Base-by-base conservation (phyloP, 2,329 filamentous ascomycete species). In the Pseudonectria foliicola region DNA sequence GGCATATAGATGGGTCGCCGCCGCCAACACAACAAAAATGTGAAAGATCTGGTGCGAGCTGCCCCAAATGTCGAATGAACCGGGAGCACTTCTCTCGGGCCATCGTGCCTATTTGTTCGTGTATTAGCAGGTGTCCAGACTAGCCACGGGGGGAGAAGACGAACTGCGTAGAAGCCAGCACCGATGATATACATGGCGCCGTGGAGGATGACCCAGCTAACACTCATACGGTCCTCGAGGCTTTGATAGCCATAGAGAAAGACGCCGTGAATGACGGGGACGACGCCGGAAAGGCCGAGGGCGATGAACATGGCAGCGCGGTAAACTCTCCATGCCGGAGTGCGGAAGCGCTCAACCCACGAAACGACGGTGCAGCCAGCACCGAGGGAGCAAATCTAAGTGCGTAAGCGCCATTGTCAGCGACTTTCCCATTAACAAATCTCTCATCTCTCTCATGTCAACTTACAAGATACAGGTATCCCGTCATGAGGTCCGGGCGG, bases 41-140 rank as follows among this genome's bases (percentile, higher is more conserved):
- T 98, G 92, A 60, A 98, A 98, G 45, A 98, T 83, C 64, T 98
- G 92, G 61, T 98, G 92, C 13, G 87, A 95, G 56, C 81, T 88
- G 25, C 92, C 90, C 75, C 85, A 85, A 33, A 95, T 85, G 61
- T 98, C 92, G 54, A 90, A 95, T 7, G 60, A 68, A 2, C 87
- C 85, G 0, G 90, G 92, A 29, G 67, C 74, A 52, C 73, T 77
- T 40, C 86, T 73, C 64, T 98, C 92, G 0, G 92, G 92, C 61
- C 90, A 80, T 25, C 92, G 80, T 34, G 75, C 70, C 79, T 84
- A 37, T 29, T 5, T 25, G 13, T n/a, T 11, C 15, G 31, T 14
- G 39, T 13, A 42, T 25, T 26, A 23, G 10, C 6, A 24, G 7
- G 7, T 27, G 13, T 13, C 5, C 10, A 25, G 16, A 30, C 10